These are phyloP conservation scores for Fusarium tuaranense DNA, from an alignment of 2,329 filamentous ascomycete species.

Conservation along the genomic window DNA sequence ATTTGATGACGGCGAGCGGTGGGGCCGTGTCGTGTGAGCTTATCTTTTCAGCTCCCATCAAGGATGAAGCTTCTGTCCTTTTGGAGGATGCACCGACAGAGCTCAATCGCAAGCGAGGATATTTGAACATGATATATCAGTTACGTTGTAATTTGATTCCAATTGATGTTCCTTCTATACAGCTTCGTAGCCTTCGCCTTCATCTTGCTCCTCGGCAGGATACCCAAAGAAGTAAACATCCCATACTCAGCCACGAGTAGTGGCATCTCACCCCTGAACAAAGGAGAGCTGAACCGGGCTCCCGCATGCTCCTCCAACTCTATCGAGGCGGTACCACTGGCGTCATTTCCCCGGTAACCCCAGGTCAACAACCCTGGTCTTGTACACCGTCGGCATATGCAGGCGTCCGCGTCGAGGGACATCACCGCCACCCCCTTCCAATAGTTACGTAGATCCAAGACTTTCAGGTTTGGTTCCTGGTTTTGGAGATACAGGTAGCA, in stretches of 20 bases:
- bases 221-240: not conserved
- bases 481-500: not conserved
- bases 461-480: not conserved
- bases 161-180: not conserved
- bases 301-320: not conserved
- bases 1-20: not conserved
- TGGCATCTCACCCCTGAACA: not conserved
- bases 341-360: not conserved
- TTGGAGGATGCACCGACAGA: not conserved
- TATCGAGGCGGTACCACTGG: not conserved
- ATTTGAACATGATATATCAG: not conserved
- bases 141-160: not conserved
- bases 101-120: not conserved
- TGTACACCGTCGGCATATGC: not conserved
- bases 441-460: not conserved
- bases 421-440: not conserved
- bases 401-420: not conserved
- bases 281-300: not conserved
- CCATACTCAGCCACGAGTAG: not conserved
- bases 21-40: not conserved
- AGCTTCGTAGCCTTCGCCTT: not conserved
- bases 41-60: not conserved
- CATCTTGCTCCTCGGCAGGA: not conserved
- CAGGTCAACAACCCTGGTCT: not conserved
- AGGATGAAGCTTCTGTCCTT: not conserved